Evolutionary conservation across 2,329 filamentous ascomycete species (phyloP).

Genomic region (Colletotrichum cereale): DNA sequence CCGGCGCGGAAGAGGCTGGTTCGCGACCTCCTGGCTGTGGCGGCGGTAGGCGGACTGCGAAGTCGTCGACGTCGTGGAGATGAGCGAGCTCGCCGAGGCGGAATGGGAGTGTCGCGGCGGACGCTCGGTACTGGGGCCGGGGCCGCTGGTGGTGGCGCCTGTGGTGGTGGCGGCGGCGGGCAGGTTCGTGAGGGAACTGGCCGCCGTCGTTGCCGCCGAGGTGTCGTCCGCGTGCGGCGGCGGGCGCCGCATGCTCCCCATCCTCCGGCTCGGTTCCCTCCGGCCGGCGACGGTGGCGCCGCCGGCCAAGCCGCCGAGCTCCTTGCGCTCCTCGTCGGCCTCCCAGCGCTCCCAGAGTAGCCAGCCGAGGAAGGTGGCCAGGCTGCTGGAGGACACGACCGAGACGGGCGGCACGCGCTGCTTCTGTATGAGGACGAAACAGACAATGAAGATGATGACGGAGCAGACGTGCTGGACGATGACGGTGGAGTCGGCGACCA

Average conservation of each 20-base stretch:
- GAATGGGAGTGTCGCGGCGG: constrained; percentile 61
- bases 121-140: too few relatives aligned
- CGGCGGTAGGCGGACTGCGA: constrained; percentile 40
- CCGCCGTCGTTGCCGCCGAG: constrained; percentile 22
- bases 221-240: constrained; percentile 27
- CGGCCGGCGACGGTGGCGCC: constrained; percentile 52
- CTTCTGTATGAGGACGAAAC: constrained; percentile 91
- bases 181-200: constrained; percentile 24
- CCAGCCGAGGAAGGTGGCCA: constrained; percentile 89
- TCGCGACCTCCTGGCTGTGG: constrained; percentile 38
- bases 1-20: constrained; percentile 15
- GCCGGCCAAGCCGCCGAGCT: constrained; percentile 29
- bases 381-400: constrained; percentile 86
- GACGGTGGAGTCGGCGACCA: constrained; percentile 94
- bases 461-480: constrained; percentile 98
- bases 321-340: constrained; percentile 65
- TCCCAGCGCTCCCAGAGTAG: constrained; percentile 93
- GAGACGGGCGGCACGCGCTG: constrained; percentile 90
- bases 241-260: constrained; percentile 54
- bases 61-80: constrained; percentile 56
- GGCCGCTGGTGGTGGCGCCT: too few relatives aligned
- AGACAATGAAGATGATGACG: constrained; percentile 93
- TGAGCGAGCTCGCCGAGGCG: constrained; percentile 67
- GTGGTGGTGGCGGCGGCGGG: constrained; percentile 6
- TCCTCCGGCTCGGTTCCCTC: constrained; percentile 51